Base-by-base conservation (phyloP, 2,329 filamentous ascomycete species). In the Ceratocystis ficicola region DNA sequence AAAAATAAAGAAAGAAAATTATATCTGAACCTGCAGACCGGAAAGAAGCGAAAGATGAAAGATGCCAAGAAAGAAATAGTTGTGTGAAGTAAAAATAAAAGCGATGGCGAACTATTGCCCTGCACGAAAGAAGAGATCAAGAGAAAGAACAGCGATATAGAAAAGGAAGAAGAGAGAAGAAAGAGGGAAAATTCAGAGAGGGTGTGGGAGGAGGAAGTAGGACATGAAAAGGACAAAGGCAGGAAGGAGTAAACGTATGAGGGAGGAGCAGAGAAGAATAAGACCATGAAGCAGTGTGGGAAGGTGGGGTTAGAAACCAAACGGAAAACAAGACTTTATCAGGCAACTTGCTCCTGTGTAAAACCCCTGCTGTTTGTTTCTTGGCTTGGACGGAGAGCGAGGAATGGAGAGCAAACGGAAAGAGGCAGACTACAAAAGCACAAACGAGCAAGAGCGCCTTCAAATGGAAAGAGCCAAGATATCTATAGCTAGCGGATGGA, bases 1-100 rank as follows among this genome's bases (percentile, higher is more conserved):
- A 65, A 46, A 68, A 25, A 22, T 60, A 30, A 64, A 68, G 59
- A 55, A 28, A 62, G 65, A 62, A 62, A 12, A 66, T 55, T 55
- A 66, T 62, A 65, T 63, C 61, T 64, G 60, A 55, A 48, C 46
- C 65, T 50, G 59, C 59, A 55, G 65, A 65, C 60, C 60, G 20
- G 36, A 62, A 46, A 62, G 28, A 55, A 62, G 48, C 32, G 59
- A 63, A 63, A 65, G 22, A 50, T 48, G 10, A 2, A 65, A 17
- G 25, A 64, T 20, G 48, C 20, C 20, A 55, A 32, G 65, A 44
- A 64, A n/a, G 44, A 50, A 30, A 62, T 44, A 32, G 44, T 32
- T 60, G 28, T 63, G 62, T 30, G 62, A 66, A 67, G 67, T 63
- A 64, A 62, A 70, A 70, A 41, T 69, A 69, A 68, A 69, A 68